Conservation (phyloP, 257 asterid genomes). For the Catharanthus roseus region DNA sequence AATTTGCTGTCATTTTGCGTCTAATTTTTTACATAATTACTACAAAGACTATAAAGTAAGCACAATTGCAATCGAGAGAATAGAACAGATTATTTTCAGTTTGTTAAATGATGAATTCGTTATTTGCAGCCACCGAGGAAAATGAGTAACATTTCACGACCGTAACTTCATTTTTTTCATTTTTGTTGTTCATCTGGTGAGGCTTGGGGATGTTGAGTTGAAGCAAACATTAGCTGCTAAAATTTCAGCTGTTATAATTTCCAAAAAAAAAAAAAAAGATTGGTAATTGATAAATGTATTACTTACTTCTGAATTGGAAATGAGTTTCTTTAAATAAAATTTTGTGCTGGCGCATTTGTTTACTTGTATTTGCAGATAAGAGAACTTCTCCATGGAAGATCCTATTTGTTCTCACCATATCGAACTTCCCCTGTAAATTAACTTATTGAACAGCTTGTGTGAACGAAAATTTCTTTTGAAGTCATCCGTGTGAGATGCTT, state of each 20-base stretch:
- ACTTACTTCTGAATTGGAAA: no score
- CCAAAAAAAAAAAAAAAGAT: no score
- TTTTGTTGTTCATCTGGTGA: background rate
- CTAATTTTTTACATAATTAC: no score
- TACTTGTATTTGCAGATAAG: background rate
- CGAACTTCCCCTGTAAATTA: background rate
- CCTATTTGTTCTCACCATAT: background rate
- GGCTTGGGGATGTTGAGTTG: background rate
- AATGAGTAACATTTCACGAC: no score
- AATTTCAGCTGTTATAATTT: no score
- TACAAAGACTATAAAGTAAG: background rate
- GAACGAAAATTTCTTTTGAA: background rate
- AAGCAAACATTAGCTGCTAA: no score
- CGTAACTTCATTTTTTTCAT: no score
- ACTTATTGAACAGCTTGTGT: background rate
- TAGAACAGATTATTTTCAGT: background rate
- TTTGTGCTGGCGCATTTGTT: background rate
- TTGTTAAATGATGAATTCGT: background rate
- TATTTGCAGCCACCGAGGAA: background rate
- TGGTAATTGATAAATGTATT: no score
- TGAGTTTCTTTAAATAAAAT: no score
- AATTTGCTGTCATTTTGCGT: background rate
- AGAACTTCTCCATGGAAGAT: background rate
- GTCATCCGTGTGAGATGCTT: background rate
- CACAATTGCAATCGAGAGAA: background rate